phyloP scores from a whole-genome alignment of 257 asterid genomes.

The Anisodus acutangulus region DNA sequence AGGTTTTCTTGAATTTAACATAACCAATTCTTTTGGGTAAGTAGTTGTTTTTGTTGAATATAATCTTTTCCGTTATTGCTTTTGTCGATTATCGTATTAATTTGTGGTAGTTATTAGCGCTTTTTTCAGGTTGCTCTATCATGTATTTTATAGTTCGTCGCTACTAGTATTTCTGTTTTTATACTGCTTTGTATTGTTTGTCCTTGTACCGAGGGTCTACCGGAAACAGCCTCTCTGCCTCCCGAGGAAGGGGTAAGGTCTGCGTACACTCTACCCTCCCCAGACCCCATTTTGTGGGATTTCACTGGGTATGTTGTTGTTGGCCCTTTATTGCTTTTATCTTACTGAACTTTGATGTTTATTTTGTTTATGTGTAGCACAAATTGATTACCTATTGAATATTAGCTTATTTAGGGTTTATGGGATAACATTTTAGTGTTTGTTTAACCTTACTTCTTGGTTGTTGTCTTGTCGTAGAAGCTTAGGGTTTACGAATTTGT shows the following conservation, averaged over 20 bases:
- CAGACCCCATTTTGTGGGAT: too few relatives aligned
- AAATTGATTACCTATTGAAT: not conserved
- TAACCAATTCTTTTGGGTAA: not conserved
- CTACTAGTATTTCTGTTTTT: too few relatives aligned
- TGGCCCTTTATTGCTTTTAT: not conserved
- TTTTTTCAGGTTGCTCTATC: too few relatives aligned
- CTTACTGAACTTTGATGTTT: not conserved
- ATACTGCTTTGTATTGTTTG: too few relatives aligned
- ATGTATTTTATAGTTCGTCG: too few relatives aligned
- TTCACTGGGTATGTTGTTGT: too few relatives aligned
- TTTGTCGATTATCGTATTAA: too few relatives aligned
- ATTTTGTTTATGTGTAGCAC: not conserved
- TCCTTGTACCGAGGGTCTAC: too few relatives aligned
- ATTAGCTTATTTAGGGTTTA: not conserved
- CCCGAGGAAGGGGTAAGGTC: too few relatives aligned
- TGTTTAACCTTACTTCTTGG: not conserved
- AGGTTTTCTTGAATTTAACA: not conserved
- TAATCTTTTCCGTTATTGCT: not conserved
- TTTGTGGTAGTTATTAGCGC: too few relatives aligned
- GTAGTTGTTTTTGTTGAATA: not conserved
- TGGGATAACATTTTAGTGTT: not conserved
- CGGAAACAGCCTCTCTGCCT: too few relatives aligned
- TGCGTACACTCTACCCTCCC: too few relatives aligned
- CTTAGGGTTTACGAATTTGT: constrained; percentile 37
- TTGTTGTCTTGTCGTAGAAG: not conserved